These are phyloP conservation scores for Penicillium sp. DNA, from an alignment of 2,329 filamentous ascomycete genomes.

Conservation along the genomic window DNA sequence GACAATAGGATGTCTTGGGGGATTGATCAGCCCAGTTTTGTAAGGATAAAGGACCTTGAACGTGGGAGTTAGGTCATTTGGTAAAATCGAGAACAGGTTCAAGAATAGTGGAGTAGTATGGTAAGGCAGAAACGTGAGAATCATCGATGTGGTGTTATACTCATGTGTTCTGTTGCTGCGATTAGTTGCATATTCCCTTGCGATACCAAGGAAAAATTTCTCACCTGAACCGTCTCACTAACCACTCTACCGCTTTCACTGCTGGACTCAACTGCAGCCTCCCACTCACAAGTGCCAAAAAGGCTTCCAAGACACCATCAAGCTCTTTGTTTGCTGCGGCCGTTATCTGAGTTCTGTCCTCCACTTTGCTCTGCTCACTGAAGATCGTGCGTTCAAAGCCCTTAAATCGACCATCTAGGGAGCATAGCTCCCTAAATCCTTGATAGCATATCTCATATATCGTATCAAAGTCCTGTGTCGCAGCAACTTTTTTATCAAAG, in stretches of 20 bases:
- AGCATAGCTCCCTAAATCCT: constrained; percentile 86
- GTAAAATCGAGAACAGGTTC: constrained; percentile 80
- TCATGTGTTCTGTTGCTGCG: constrained; percentile 66
- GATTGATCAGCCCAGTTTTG: constrained; percentile 66
- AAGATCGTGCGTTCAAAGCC: constrained; percentile 75
- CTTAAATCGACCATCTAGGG: constrained; percentile 71
- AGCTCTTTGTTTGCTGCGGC: constrained; percentile 74
- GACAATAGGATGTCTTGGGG: constrained; percentile 74
- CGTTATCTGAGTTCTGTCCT: constrained; percentile 82
- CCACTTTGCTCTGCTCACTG: constrained; percentile 83
- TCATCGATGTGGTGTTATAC: constrained; percentile 70
- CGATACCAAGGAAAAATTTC: constrained; percentile 16
- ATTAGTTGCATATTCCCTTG: constrained; percentile 12
- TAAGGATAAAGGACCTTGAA: constrained; percentile 86
- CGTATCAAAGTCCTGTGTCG: constrained; percentile 81
- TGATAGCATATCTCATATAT: constrained; percentile 81
- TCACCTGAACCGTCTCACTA: constrained; percentile 82
- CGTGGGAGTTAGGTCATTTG: constrained; percentile 62
- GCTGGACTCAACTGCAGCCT: constrained; percentile 77
- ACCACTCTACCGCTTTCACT: constrained; percentile 89
- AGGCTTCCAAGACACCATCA: constrained; percentile 69
- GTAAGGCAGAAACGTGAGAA: constrained; percentile 88
- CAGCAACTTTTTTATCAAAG: constrained; percentile 79
- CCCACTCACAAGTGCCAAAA: constrained; percentile 71
- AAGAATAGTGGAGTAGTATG: constrained; percentile 80